These are phyloP conservation scores for Evernia prunastri DNA, from an alignment of 495 filamentous ascomycete genomes.

Conservation along the genomic window DNA sequence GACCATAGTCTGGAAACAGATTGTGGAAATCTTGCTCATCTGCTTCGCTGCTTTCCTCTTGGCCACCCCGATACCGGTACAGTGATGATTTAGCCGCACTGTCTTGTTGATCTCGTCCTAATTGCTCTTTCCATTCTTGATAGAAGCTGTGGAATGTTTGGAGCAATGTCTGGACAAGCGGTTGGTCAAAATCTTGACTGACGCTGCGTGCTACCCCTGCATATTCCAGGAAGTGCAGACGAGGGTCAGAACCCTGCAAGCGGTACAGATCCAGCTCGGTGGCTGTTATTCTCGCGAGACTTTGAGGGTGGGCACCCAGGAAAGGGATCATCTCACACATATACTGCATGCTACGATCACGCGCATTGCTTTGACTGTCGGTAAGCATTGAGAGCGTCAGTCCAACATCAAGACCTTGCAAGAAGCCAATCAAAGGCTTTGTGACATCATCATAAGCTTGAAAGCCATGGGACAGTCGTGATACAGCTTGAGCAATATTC, in stretches of 20 bases:
- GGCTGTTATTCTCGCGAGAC: constrained; percentile 23
- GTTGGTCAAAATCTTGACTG: not conserved
- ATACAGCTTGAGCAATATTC: constrained; percentile 64
- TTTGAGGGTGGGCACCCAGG: constrained; percentile 43
- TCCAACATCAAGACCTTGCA: constrained; percentile 73
- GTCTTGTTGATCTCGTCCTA: constrained; percentile 65
- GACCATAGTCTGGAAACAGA: constrained; percentile 75
- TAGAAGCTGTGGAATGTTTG: constrained; percentile 64
- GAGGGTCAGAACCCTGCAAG: constrained; percentile 16
- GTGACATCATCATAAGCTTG: constrained; percentile 79
- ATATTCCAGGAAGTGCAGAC: constrained; percentile 34
- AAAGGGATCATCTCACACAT: constrained; percentile 57
- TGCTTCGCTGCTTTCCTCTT: constrained; percentile 66
- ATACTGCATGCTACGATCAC: constrained; percentile 25
- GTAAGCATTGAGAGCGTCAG: constrained; percentile 51
- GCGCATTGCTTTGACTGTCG: constrained; percentile 18
- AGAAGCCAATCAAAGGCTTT: constrained; percentile 68
- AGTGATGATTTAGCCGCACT: constrained; percentile 63
- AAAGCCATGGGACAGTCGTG: constrained; percentile 58
- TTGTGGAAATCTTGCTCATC: constrained; percentile 68
- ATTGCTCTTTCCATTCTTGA: constrained; percentile 65
- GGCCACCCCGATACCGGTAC: constrained; percentile 72
- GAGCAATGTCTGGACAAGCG: constrained; percentile 17
- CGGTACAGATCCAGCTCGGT: constrained; percentile 30
- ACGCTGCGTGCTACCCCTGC: constrained; percentile 12